Evolutionary conservation across 2,329 filamentous ascomycete genomes (phyloP).

Genomic region (Trichoderma sp.): DNA sequence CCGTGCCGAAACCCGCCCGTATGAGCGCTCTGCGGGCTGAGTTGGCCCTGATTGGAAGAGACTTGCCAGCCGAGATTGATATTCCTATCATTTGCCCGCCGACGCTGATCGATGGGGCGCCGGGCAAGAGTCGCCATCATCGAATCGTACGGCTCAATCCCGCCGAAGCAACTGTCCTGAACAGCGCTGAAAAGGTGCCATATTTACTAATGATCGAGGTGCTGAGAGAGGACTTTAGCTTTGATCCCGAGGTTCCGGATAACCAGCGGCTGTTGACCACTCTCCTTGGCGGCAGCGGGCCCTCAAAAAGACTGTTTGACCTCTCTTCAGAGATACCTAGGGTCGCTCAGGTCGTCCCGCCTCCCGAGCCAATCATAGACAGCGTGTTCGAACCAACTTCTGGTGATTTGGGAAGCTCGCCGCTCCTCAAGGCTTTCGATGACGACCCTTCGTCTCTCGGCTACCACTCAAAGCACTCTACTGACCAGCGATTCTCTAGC

Average conservation of each 20-base stretch:
- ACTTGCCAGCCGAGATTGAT: slow-evolving; percentile 80
- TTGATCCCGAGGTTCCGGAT: slow-evolving; percentile 72
- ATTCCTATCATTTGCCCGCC: slow-evolving; percentile 81
- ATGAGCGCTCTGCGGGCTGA: slow-evolving; percentile 80
- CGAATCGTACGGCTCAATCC: slow-evolving; percentile 82
- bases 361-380: slow-evolving; percentile 54
- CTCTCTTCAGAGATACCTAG: slow-evolving; percentile 65
- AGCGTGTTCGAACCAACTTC: slow-evolving; percentile 83
- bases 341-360: slow-evolving; percentile 44
- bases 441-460: slow-evolving; percentile 43
- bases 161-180: slow-evolving; percentile 79
- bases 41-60: slow-evolving; percentile 76
- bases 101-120: slow-evolving; percentile 69
- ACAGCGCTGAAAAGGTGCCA: slow-evolving; percentile 84
- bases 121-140: slow-evolving; percentile 75
- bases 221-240: slow-evolving; percentile 77
- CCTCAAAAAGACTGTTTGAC: slow-evolving; percentile 65
- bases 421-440: slow-evolving; percentile 62
- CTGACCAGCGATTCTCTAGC: slow-evolving; percentile 59
- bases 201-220: slow-evolving; percentile 86
- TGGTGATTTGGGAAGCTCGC: slow-evolving; percentile 75
- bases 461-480: slow-evolving; percentile 31
- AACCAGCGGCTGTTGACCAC: slow-evolving; percentile 66
- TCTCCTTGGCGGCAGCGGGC: slow-evolving; percentile 58
- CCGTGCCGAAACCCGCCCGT: slow-evolving; percentile 78